These are phyloP conservation scores for Dactylorhiza incarnata DNA, from an alignment of 106 monocot genomes.

Conservation along the genomic window DNA sequence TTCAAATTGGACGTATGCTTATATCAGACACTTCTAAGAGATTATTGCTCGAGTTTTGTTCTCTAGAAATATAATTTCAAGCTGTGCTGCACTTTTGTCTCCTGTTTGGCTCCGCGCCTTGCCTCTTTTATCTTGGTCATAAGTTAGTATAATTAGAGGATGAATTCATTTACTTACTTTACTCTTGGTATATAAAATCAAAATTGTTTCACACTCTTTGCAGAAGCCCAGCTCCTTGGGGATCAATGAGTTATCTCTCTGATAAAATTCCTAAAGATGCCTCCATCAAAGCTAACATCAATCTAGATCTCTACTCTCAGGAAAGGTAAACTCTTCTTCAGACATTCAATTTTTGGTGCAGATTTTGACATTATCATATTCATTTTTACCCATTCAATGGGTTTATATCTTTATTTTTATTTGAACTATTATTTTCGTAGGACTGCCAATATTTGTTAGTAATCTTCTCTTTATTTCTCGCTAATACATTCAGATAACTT, in stretches of 20 bases:
- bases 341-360: not conserved
- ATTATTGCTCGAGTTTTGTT: too few relatives aligned
- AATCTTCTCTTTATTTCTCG: not conserved
- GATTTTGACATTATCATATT: not conserved
- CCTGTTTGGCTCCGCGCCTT: not conserved
- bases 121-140: not conserved
- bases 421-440: not conserved
- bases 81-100: not conserved
- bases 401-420: not conserved
- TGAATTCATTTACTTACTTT: not conserved
- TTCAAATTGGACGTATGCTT: too few relatives aligned
- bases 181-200: not conserved
- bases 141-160: not conserved
- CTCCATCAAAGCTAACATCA: slow-evolving; percentile 41
- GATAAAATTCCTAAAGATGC: slow-evolving; percentile 66
- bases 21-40: too few relatives aligned
- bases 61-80: too few relatives aligned
- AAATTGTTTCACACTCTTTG: not conserved
- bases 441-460: not conserved
- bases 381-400: not conserved
- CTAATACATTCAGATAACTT: not conserved
- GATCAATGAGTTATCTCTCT: slow-evolving; percentile 59
- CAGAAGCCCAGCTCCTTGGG: slow-evolving; percentile 61
- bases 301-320: slow-evolving; percentile 40
- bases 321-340: slow-evolving; percentile 29